Evolutionary conservation across 75 land plant genomes (phyloP), one percentile per base, ranked within the genome.

Genomic region (Chamaecyparis obtusa): DNA sequence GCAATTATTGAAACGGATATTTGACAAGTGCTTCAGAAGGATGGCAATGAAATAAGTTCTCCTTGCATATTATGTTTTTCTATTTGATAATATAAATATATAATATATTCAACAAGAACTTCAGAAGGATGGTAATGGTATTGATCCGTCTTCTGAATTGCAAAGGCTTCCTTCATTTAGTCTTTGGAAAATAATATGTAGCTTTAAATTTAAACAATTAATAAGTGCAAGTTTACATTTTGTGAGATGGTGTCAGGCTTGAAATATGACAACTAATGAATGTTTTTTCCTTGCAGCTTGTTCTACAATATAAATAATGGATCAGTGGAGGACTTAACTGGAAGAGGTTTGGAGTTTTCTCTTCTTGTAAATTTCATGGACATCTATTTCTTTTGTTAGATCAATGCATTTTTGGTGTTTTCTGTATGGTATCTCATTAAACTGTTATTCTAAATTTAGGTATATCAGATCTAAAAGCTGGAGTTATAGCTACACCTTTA

Each of bases 231-330:
- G 13, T 41, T n/a, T 7, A 19, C 33, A 81, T 15, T 46, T 11
- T 81, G 83, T 46, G 49, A 81, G 32, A 80, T 85, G 37, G 72
- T 43, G 2, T 56, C 37, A n/a, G 27, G 83, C 33, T 10, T 81
- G 48, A 81, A 46, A 11, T 46, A 15, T 81, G 14, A 81, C 14
- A 81, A n/a, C 33, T 46, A 27, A 43, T 41, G 49, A 46, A 81
- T 46, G 15, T n/a, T 81, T 81, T 81, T 43, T 27, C 2, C 48
- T n/a, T 81, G 87, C 95, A 98, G 99, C 90, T 89, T 98, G 87
- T 98, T 98, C 88, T 98, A 97, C 93, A 98, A 98, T 87, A 97
- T 98, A 88, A 98, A 96, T 86, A 94, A 88, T 16, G 87, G 89
- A 60, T 85, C 87, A 14, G 94, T 98, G 84, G 99, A 98, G 92